Base-by-base conservation (phyloP, 129 eudicot species). In the Flaveria linearis region DNA sequence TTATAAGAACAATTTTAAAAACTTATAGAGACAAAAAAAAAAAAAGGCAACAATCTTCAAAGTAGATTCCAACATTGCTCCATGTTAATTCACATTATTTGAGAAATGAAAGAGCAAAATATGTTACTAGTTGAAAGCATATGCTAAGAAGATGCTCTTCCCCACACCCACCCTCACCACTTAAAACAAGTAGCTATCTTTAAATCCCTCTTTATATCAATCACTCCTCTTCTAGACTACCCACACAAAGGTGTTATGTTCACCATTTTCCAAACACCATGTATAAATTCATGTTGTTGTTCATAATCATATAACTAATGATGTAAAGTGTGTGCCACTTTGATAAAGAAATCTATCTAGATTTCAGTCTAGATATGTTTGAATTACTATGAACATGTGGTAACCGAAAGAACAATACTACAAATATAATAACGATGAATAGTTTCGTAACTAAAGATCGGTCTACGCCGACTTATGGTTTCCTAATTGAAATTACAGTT, bases 81-180 rank as follows among this genome's bases (percentile, higher is more conserved):
- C 17, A 50, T 71, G 47, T 15, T 12, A 8, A 26, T n/a, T 10
- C 46, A 22, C 23, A 42, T 15, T 20, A 18, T 12, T 7, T 73
- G 42, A 56, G 56, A 57, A 41, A 73, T 57, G 69, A 73, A 23
- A 73, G 60, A 12, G 11, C 50, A 12, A 55, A 52, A 53, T 46
- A 17, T 55, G 26, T 56, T 17, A 56, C 28, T 36, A 36, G 41
- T 36, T 36, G 22, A 56, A 55, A 56, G 76, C 53, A 72, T 72
- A 72, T 72, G 76, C 76, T 36, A 72, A 36, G 76, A 72, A 72
- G 76, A 72, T 72, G 56, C 76, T 39, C 18, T 73, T 55, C 76
- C 13, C 11, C 22, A 26, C 63, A 30, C 14, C 63, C 63, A 56
- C 63, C 28, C 63, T 56, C 63, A 20, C 30, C 28, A 18, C 30